Conservation (phyloP, 108 stramenopile genomes). For the Chaetoceros tenuissimus region DNA sequence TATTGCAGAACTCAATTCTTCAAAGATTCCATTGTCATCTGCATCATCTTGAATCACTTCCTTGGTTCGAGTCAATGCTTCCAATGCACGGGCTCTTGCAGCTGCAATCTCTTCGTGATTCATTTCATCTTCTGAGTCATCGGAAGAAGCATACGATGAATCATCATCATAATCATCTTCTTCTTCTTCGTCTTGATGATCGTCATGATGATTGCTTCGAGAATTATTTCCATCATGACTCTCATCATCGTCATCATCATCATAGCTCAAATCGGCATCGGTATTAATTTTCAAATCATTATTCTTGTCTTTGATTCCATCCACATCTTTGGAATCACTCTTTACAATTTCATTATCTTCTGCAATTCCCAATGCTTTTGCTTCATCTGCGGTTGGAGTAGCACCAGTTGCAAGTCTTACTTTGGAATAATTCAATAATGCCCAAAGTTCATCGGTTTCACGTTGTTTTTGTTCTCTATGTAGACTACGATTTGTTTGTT, state of each 20-base stretch:
- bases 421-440: not conserved
- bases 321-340: not conserved
- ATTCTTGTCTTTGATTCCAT: conserved; percentile 1
- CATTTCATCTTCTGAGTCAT: not conserved
- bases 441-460: not conserved
- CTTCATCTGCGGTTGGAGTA: not conserved
- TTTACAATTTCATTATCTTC: conserved; percentile 1
- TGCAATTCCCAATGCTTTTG: not conserved
- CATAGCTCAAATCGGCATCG: not conserved
- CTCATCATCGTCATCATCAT: not conserved
- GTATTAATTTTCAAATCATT: conserved; percentile 1
- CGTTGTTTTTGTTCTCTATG: too few relatives aligned
- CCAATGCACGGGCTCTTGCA: not conserved
- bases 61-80: not conserved
- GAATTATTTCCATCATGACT: not conserved
- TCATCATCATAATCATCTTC: not conserved
- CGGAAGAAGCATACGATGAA: not conserved
- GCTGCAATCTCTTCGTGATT: not conserved
- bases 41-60: not conserved
- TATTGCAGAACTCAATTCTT: not conserved
- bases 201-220: too few relatives aligned
- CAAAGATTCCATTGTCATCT: not conserved
- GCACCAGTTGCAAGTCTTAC: not conserved
- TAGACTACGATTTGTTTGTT: too few relatives aligned
- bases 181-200: not conserved